A percentile compares a stretch with the other conserved stretches of the same genome.
phyloP scores from a whole-genome alignment of 768 basidiomycete genomes.

The Kwoniella mangroviensis region DNA sequence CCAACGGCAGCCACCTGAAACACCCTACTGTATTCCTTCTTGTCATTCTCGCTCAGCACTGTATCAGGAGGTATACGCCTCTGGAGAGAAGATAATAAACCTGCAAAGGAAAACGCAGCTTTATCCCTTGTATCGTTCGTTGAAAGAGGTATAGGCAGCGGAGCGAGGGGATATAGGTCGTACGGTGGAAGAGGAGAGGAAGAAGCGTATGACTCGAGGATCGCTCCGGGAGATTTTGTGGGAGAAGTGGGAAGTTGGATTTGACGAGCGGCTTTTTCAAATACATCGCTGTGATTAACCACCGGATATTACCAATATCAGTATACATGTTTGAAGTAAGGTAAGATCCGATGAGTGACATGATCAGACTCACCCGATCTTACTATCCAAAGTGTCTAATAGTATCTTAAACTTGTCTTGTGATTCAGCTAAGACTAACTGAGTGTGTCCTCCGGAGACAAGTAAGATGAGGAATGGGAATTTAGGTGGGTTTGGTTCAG shows the following conservation, averaged over 20 bases:
- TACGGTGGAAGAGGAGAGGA: conserved; percentile 32
- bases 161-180: conserved; percentile 12
- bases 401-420: conserved; percentile 68
- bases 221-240: conserved; percentile 29
- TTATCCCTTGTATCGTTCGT: conserved; percentile 48
- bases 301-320: background rate
- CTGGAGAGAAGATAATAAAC: conserved; percentile 74
- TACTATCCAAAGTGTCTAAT: conserved; percentile 74
- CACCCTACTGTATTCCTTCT: conserved; percentile 65
- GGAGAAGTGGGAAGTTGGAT: conserved; percentile 64
- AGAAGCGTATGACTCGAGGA: conserved; percentile 39
- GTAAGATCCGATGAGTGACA: background rate
- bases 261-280: conserved; percentile 79
- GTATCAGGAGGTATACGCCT: conserved; percentile 62
- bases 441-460: conserved; percentile 91
- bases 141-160: conserved; percentile 36
- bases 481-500: conserved; percentile 61
- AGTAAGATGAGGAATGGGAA: conserved; percentile 90
- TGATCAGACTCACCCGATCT: conserved; percentile 65
- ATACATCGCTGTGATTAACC: conserved; percentile 61
- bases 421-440: conserved; percentile 76
- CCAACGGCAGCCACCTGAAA: conserved; percentile 75
- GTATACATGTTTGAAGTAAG: no score
- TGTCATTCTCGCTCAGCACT: conserved; percentile 18
- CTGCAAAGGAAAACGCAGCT: conserved; percentile 77